Evolutionary conservation across 306 rosid species (phyloP), one percentile per base, ranked within the genome.

Genomic region (Acacia confusa): DNA sequence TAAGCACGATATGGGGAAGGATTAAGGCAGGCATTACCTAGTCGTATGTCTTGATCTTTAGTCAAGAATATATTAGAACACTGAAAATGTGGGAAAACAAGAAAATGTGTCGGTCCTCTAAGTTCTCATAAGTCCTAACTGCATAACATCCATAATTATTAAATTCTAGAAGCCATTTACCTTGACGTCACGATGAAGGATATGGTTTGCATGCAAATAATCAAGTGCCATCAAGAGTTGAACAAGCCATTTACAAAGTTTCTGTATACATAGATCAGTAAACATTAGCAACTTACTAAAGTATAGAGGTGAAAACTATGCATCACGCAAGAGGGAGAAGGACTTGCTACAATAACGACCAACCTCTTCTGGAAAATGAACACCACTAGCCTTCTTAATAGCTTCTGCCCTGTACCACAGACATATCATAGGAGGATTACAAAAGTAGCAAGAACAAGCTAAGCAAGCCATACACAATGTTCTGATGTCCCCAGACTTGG

Each of bases 161-260:
- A 77, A 83, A 70, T 83, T 38, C 58, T 58, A 76, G 20, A 50
- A 78, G 78, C 55, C 63, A 78, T 79, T 82, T 85, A 95, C 99
- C 97, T 95, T 95, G 73, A 95, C 97, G 17, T 95, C 99, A 45
- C 99, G 98, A 78, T 95, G 99, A 85, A 95, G 99, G 83, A 95
- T 87, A 81, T 95, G 99, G 77, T 88, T 91, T 88, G 57, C 82
- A 83, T 95, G 99, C 90, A 95, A 91, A 88, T 95, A 93, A 78
- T 93, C 94, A 10, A 95, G 94, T 2, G 99, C 99, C 99, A 95
- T 93, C 81, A 95, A 89, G 84, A 95, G 97, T 81, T 95, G 97
- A 78, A 95, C 99, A 20, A 95, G 97, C 99, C 99, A 95, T 87
- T 89, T 92, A 80, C 98, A 95, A 75, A 95, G 96, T 80, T 89